These are phyloP conservation scores for Lachancea meyersii DNA, from an alignment of 805 yeast genomes.

Conservation along the genomic window DNA sequence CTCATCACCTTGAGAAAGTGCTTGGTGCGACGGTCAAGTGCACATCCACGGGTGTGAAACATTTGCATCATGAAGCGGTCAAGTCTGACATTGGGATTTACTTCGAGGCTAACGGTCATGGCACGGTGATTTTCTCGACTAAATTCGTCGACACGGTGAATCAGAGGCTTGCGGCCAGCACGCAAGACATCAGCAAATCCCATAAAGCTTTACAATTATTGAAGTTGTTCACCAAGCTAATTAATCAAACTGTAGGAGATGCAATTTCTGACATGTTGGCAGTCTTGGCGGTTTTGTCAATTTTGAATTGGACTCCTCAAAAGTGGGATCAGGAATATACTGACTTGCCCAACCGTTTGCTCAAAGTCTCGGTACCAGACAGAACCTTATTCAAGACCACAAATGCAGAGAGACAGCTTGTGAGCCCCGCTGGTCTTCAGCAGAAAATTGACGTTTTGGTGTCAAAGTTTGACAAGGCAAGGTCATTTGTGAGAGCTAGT, in stretches of 20 bases:
- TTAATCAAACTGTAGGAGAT: conserved; percentile 98
- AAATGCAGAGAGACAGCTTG: conserved; percentile 80
- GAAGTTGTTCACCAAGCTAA: conserved; percentile 56
- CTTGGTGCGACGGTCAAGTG: conserved; percentile 74
- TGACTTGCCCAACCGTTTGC: conserved; percentile 81
- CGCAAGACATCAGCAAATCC: conserved; percentile 40
- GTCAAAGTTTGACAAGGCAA: conserved; percentile 47
- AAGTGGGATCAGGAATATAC: conserved; percentile 73
- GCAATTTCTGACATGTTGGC: conserved; percentile 88
- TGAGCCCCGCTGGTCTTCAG: conserved; percentile 76
- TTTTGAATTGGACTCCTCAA: conserved; percentile 51
- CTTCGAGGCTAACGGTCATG: conserved; percentile 99
- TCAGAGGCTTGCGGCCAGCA: conserved; percentile 32
- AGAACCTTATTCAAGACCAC: conserved; percentile 74
- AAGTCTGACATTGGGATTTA: conserved; percentile 86
- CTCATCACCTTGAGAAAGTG: conserved; percentile 55
- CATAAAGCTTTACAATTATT: conserved; percentile 48
- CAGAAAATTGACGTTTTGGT: conserved; percentile 61
- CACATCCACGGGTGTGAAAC: conserved; percentile 95
- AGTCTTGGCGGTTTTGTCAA: conserved; percentile 58
- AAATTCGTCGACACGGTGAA: conserved; percentile 37
- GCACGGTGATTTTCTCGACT: conserved; percentile 80
- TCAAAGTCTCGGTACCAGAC: conserved; percentile 78
- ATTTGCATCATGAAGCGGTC: conserved; percentile 84
- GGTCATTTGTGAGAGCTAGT: conserved; percentile 93